A percentile compares a stretch with the other conserved stretches of the same genome.
These are phyloP conservation scores for Haematococcus sp. DNA, from an alignment of 139 green algal genomes.

Conservation along the genomic window DNA sequence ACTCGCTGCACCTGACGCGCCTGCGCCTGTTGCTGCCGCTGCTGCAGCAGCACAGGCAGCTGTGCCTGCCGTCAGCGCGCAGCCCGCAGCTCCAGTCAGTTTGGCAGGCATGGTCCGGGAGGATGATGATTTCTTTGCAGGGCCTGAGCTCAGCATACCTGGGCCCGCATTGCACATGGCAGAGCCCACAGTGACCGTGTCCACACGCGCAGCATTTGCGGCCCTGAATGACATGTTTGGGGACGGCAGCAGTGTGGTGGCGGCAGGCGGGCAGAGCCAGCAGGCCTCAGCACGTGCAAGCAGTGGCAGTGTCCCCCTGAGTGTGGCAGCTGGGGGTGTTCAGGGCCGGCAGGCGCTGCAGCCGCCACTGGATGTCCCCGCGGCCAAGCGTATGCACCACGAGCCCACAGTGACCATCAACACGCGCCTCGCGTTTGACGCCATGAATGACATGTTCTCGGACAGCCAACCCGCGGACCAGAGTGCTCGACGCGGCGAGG, in stretches of 20 bases:
- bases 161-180: neutral
- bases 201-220: conserved; percentile 57
- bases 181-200: conserved; percentile 62
- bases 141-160: too few species aligned
- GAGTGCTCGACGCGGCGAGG: neutral
- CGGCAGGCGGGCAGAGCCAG: neutral
- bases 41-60: too few species aligned
- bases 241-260: neutral
- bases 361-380: neutral
- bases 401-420: conserved; percentile 68
- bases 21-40: too few species aligned
- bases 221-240: conserved; percentile 66
- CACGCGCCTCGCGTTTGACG: conserved; percentile 58
- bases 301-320: neutral
- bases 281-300: neutral
- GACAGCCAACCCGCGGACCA: conserved; percentile 3
- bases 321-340: neutral
- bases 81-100: too few species aligned
- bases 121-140: too few species aligned
- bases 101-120: too few species aligned
- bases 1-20: too few species aligned
- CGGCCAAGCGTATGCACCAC: neutral
- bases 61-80: too few species aligned
- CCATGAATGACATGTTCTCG: conserved; percentile 66
- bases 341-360: neutral